Evolutionary conservation across 108 stramenopile genomes (phyloP), one percentile per base, ranked within the genome.

Genomic region (Nitzschia sp.): DNA sequence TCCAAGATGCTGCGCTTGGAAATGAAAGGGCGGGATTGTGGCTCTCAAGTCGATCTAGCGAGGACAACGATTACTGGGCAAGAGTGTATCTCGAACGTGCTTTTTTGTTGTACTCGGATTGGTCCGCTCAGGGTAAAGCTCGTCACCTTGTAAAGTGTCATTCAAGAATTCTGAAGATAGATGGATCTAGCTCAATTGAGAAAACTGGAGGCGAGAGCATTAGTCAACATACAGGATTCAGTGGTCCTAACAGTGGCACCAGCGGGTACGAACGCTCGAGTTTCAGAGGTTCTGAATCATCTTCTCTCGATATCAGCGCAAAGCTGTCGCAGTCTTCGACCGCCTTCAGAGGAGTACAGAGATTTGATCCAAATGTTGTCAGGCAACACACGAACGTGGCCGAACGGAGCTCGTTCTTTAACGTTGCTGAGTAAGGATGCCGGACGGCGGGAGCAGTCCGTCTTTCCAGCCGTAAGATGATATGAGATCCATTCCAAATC

Each of bases 1-100:
- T 61, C 55, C 73, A 75, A 36, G 64, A 66, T 68, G 73, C 73
- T 3, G 73, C 73, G 19, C 41, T 68, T 23, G 66, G 38, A 36
- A 57, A 38, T 62, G 73, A 75, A 33, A 15, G 66, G 44, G 66
- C 73, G 1, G 73, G 73, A 28, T 52, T 57, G 35, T 50, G 52
- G 52, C n/a, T 25, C 8, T 25, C 19, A 8, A 25, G 19, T 8
- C 52, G 22, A 53, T 15, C 8, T 21, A n/a, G 17, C n/a, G 52
- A 53, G 17, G n/a, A 25, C 38, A 41, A n/a, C 23, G 13, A 53
- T 6, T 53, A 53, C 17, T 53, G 52, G 52, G 23, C 52, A 6
- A 53, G 8, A n/a, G 52, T 23, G 13, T 53, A 53, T n/a, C 5
- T 53, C n/a, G 22, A 53, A 8, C 52, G 52, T 6, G 52, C 52